A percentile compares a stretch with the other conserved stretches of the same genome.
phyloP scores from a whole-genome alignment of 2,329 filamentous ascomycete genomes.

The Xylaria sp. region DNA sequence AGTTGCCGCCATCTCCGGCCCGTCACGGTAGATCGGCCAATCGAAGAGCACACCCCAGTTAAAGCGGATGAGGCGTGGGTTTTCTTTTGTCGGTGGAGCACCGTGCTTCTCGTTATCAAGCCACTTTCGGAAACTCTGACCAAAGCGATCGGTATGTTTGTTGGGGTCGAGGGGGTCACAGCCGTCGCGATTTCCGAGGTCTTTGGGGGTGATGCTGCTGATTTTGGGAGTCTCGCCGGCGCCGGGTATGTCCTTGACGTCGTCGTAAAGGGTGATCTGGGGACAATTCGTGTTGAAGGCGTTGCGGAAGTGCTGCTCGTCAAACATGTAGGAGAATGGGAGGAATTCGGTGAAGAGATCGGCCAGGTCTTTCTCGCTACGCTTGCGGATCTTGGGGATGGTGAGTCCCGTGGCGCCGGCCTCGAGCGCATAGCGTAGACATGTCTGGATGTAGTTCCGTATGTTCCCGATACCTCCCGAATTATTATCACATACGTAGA shows the following conservation, averaged over 20 bases:
- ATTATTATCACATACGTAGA: slow-evolving; percentile 63
- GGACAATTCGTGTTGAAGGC: slow-evolving; percentile 55
- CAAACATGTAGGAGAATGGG: slow-evolving; percentile 60
- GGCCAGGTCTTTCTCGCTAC: slow-evolving; percentile 55
- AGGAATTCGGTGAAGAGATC: slow-evolving; percentile 55
- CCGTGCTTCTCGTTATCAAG: slow-evolving; percentile 47
- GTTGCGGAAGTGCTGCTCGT: slow-evolving; percentile 57
- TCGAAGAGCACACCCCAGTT: slow-evolving; percentile 60
- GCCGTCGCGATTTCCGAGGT: slow-evolving; percentile 53
- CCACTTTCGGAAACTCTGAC: slow-evolving; percentile 50
- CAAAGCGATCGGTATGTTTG: slow-evolving; percentile 55
- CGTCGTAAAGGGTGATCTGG: slow-evolving; percentile 56
- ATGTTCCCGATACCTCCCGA: slow-evolving; percentile 64
- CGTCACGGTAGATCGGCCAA: slow-evolving; percentile 59
- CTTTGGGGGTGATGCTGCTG: slow-evolving; percentile 56
- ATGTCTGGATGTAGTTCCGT: slow-evolving; percentile 62
- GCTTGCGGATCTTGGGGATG: slow-evolving; percentile 59
- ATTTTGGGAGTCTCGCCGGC: slow-evolving; percentile 49
- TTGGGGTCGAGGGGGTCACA: slow-evolving; percentile 56
- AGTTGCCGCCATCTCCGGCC: slow-evolving; percentile 58
- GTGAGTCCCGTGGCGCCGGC: slow-evolving; percentile 59
- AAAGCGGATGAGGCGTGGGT: slow-evolving; percentile 55
- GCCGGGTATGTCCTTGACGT: slow-evolving; percentile 53
- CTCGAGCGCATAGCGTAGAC: slow-evolving; percentile 61
- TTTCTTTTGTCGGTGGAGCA: slow-evolving; percentile 42